A percentile compares a stretch with the other conserved stretches of the same genome.
These are phyloP conservation scores for Claviceps monticola DNA, from an alignment of 2,329 filamentous ascomycete genomes.

Conservation along the genomic window DNA sequence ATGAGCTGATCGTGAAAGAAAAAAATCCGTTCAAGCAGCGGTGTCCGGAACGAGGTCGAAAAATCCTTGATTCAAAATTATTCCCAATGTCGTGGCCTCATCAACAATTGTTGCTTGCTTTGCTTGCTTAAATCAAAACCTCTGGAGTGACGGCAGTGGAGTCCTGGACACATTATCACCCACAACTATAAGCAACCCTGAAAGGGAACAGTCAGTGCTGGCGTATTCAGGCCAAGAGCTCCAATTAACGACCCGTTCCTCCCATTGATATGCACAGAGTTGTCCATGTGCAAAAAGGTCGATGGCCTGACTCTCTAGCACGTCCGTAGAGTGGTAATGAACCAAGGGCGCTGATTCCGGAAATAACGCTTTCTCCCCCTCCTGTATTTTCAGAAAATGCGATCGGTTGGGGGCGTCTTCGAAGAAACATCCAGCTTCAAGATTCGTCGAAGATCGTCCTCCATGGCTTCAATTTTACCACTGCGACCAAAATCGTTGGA, in stretches of 20 bases:
- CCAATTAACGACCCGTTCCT: not conserved
- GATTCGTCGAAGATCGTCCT: constrained; percentile 39
- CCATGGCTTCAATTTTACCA: constrained; percentile 33
- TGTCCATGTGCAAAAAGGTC: not conserved
- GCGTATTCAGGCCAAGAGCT: not conserved
- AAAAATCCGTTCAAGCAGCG: not conserved
- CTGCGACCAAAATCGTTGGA: constrained; percentile 2
- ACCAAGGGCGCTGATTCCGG: not conserved
- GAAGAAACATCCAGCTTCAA: constrained; percentile 29
- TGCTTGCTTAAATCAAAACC: not conserved
- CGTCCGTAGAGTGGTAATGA: not conserved
- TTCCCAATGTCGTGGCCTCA: constrained; percentile 7
- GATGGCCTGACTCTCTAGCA: not conserved
- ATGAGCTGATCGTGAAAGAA: not conserved
- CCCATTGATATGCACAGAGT: not conserved
- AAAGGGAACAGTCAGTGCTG: not conserved
- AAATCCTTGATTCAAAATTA: constrained; percentile 11
- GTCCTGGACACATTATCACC: constrained; percentile 3
- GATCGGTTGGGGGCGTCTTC: constrained; percentile 10
- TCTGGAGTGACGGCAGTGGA: constrained; percentile 4
- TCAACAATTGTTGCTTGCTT: not conserved
- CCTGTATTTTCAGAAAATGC: constrained; percentile 5
- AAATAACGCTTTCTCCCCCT: not conserved
- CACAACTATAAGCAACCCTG: not conserved
- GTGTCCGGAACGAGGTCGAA: constrained; percentile 7